A percentile compares a stretch with the other conserved stretches of the same genome.
These are phyloP conservation scores for Aspergillus ochraceoroseus DNA, from an alignment of 2,329 filamentous ascomycete species.

Conservation along the genomic window DNA sequence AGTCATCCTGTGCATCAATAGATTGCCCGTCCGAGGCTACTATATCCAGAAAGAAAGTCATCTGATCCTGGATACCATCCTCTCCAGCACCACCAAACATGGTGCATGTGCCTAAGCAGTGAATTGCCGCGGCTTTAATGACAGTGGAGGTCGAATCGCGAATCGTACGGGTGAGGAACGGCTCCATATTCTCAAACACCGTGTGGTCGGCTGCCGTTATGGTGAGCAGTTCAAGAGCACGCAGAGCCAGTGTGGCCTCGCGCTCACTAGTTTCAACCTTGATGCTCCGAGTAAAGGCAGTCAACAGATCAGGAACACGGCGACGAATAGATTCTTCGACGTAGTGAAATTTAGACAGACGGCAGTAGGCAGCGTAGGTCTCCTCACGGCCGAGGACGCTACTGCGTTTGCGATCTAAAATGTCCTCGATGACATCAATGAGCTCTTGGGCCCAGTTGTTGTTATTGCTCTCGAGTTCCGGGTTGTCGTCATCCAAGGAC, in stretches of 20 bases:
- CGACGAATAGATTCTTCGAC: slow-evolving; percentile 58
- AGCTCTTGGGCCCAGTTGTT: slow-evolving; percentile 60
- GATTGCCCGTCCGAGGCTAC: slow-evolving; percentile 71
- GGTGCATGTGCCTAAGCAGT: slow-evolving; percentile 65
- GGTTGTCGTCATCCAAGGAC: slow-evolving; percentile 61
- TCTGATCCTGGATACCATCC: slow-evolving; percentile 63
- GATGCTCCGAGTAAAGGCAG: slow-evolving; percentile 64
- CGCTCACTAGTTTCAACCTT: slow-evolving; percentile 63
- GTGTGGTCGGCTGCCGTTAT: slow-evolving; percentile 62
- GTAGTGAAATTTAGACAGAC: slow-evolving; percentile 64
- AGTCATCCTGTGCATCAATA: slow-evolving; percentile 66
- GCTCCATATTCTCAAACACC: slow-evolving; percentile 59
- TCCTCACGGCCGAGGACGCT: slow-evolving; percentile 66
- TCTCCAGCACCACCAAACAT: slow-evolving; percentile 70
- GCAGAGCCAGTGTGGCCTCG: slow-evolving; percentile 66
- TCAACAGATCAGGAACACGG: slow-evolving; percentile 58
- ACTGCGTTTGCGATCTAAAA: slow-evolving; percentile 73
- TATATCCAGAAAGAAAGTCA: slow-evolving; percentile 72
- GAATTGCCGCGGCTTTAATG: slow-evolving; percentile 67
- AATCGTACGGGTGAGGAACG: slow-evolving; percentile 58
- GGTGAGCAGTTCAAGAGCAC: slow-evolving; percentile 65
- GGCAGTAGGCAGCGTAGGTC: slow-evolving; percentile 57
- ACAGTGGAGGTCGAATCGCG: slow-evolving; percentile 61
- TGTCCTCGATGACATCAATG: slow-evolving; percentile 62
- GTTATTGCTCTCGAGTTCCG: slow-evolving; percentile 47